These are phyloP conservation scores for Moniliella sp. DNA, from an alignment of 1,284 basidiomycete genomes.

Conservation along the genomic window DNA sequence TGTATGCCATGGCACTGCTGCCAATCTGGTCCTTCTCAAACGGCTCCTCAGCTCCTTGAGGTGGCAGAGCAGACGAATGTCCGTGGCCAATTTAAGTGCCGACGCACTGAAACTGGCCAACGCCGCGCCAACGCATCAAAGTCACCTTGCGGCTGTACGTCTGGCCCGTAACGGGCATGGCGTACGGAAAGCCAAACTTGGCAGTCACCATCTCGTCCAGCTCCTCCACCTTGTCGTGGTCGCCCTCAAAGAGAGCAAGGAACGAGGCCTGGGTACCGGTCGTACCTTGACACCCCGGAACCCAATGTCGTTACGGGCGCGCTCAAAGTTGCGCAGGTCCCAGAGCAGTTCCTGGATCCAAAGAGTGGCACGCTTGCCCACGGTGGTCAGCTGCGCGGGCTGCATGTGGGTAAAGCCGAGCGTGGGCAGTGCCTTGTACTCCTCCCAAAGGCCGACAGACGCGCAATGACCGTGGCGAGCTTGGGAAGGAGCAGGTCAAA, in stretches of 20 bases:
- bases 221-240: constrained; percentile 61
- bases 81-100: constrained; percentile 91
- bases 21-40: constrained; percentile 98
- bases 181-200: constrained; percentile 72
- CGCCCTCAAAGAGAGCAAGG: constrained; percentile 75
- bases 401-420: constrained; percentile 98
- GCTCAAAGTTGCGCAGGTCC: constrained; percentile 80
- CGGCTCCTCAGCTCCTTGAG: constrained; percentile 79
- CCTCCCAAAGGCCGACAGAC: constrained; percentile 54
- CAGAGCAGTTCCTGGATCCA: constrained; percentile 87
- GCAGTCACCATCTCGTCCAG: constrained; percentile 57
- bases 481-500: constrained; percentile 66
- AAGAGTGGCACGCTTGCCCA: constrained; percentile 91
- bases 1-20: constrained; percentile 84
- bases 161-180: constrained; percentile 91
- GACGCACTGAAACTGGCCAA: constrained; percentile 79
- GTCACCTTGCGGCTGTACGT: constrained; percentile 94
- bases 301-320: constrained; percentile 75
- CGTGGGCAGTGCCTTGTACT: constrained; percentile 36
- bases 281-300: constrained; percentile 94
- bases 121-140: constrained; percentile 69
- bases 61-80: constrained; percentile 45
- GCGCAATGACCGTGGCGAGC: constrained; percentile 67
- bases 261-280: constrained; percentile 96
- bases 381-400: constrained; percentile 89